phyloP scores from a whole-genome alignment of 345 rosid genomes.

The Bretschneidera sinensis region DNA sequence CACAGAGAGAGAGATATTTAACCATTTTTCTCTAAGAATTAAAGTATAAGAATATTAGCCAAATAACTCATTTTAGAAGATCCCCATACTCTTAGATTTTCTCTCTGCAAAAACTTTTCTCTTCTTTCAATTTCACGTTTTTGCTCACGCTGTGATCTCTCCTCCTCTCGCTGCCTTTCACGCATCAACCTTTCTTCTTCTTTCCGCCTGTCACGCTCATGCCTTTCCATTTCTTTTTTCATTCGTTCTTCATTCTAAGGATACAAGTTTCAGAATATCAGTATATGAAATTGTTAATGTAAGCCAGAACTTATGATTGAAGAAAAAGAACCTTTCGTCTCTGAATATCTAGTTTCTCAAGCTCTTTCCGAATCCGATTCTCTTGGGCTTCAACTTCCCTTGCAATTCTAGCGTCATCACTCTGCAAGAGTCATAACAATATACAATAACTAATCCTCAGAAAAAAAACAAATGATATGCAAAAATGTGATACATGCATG shows the following conservation, averaged over 20 bases:
- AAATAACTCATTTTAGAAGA: background rate
- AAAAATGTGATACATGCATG: background rate
- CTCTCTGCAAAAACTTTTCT: conserved; percentile 87
- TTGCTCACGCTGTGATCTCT: conserved; percentile 80
- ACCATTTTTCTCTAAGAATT: conserved; percentile 4
- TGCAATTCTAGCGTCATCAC: conserved; percentile 55
- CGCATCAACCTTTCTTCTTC: conserved; percentile 96
- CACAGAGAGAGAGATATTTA: conserved; percentile 12
- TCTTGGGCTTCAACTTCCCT: conserved; percentile 76
- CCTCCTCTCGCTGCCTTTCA: conserved; percentile 93
- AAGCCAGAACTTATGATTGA: conserved; percentile 7
- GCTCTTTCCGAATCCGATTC: conserved; percentile 59
- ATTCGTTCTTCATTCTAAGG: conserved; percentile 78
- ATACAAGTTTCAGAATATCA: conserved; percentile 23
- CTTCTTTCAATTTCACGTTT: conserved; percentile 88
- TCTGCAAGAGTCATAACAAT: conserved; percentile 37
- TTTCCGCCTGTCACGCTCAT: conserved; percentile 90
- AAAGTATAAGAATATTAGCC: background rate
- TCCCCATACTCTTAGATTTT: conserved; percentile 51
- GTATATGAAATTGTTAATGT: background rate
- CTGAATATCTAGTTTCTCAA: conserved; percentile 63
- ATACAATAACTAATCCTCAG: conserved; percentile 11
- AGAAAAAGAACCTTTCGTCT: conserved; percentile 63
- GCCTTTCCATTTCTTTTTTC: conserved; percentile 87
- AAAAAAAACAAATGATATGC: conserved; percentile 7